These are phyloP conservation scores for Cryptosporidium ryanae DNA, from an alignment of 169 alveolate species.

Conservation along the genomic window DNA sequence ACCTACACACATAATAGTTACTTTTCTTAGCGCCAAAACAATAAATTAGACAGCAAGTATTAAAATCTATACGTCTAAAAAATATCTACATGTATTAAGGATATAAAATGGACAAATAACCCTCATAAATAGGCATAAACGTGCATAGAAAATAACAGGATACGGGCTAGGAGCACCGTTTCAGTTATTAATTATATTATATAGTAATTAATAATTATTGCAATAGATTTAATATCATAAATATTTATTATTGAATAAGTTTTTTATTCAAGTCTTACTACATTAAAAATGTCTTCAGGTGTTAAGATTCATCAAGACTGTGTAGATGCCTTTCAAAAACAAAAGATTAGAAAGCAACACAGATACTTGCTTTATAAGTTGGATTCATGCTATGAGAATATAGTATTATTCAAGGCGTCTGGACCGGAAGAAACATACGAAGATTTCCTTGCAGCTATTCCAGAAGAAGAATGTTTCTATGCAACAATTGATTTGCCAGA, in stretches of 20 bases:
- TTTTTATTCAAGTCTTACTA: conserved; percentile 18
- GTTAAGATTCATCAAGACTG: conserved; percentile 78
- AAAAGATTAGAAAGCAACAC: conserved; percentile 77
- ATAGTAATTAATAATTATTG: not conserved
- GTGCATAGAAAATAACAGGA: not conserved
- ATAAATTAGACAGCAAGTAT: conserved; percentile 37
- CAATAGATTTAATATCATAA: not conserved
- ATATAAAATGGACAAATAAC: conserved; percentile 47
- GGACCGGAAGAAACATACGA: conserved; percentile 75
- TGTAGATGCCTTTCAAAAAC: conserved; percentile 76
- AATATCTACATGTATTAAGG: conserved; percentile 71
- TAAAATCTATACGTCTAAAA: conserved; percentile 69
- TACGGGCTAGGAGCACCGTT: too few species aligned
- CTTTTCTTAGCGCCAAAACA: not conserved
- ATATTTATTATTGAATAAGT: conserved; percentile 7
- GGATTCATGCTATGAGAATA: conserved; percentile 70
- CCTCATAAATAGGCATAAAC: conserved; percentile 11
- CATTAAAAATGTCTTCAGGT: conserved; percentile 79
- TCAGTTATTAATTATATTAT: too few species aligned
- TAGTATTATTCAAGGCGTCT: conserved; percentile 76
- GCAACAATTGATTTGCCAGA: conserved; percentile 79
- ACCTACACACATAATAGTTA: not conserved
- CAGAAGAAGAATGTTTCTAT: conserved; percentile 79
- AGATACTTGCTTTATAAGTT: conserved; percentile 78
- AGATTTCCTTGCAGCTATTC: conserved; percentile 75